Evolutionary conservation across 2,329 filamentous ascomycete species (phyloP).

Genomic region (Colletotrichum echinochloae): DNA sequence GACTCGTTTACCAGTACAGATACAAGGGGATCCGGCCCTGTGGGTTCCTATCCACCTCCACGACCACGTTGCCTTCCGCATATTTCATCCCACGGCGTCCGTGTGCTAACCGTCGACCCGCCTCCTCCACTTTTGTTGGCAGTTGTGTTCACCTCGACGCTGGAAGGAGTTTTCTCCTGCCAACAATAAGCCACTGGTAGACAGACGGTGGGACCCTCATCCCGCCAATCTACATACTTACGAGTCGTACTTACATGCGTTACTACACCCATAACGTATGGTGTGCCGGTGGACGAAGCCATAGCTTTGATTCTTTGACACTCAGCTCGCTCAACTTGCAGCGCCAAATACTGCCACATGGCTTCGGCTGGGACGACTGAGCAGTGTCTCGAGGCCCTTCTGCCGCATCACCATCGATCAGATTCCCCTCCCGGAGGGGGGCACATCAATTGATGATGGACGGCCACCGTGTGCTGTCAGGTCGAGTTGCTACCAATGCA

Average conservation of each 20-base stretch:
- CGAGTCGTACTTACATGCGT: background rate
- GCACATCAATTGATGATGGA: background rate
- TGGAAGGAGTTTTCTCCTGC: slow-evolving; percentile 3
- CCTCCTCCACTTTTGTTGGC: slow-evolving; percentile 26
- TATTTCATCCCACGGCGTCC: slow-evolving; percentile 1
- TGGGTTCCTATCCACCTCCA: background rate
- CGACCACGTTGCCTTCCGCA: background rate
- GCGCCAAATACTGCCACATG: no score
- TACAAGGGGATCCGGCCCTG: background rate
- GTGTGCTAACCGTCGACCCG: slow-evolving; percentile 26
- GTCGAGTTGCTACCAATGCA: background rate
- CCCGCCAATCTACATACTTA: slow-evolving; percentile 28
- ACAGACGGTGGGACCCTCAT: slow-evolving; percentile 28
- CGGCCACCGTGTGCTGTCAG: background rate
- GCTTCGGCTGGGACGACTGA: slow-evolving; percentile 15
- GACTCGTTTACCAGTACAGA: no score
- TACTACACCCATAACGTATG: no score
- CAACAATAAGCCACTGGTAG: slow-evolving; percentile 11
- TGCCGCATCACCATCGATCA: no score
- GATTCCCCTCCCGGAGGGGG: no score
- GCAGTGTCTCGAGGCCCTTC: slow-evolving; percentile 22
- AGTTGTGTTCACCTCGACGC: background rate
- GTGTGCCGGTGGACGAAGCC: slow-evolving; percentile 4
- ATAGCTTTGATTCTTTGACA: background rate
- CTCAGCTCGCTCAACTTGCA: slow-evolving; percentile 1